These are phyloP conservation scores for Pythium sukuiense DNA, from an alignment of 352 stramenopile species.

Conservation along the genomic window DNA sequence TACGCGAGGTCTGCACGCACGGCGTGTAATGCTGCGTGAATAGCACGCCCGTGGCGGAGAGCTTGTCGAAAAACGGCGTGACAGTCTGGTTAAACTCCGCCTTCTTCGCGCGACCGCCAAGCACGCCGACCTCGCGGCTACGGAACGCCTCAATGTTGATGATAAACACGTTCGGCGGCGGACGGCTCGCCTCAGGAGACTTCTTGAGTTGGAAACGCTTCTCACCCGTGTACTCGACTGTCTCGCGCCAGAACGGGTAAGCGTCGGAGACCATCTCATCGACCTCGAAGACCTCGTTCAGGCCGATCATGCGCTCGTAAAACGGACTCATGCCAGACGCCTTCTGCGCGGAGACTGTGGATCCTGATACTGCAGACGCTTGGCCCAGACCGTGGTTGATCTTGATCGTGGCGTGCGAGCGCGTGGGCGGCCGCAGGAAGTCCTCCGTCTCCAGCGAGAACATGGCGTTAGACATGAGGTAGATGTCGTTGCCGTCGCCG, in stretches of 20 bases:
- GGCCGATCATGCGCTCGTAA: slow-evolving; percentile 6
- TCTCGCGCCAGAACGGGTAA: slow-evolving; percentile 21
- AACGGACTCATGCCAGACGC: background rate
- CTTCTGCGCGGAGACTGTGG: too few relatives aligned
- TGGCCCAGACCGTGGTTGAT: background rate
- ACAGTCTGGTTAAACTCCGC: slow-evolving; percentile 12
- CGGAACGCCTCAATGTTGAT: slow-evolving; percentile 23
- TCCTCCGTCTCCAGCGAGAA: slow-evolving; percentile 19
- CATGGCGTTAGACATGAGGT: slow-evolving; percentile 23
- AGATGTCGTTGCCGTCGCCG: slow-evolving; percentile 20
- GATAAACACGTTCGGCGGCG: slow-evolving; percentile 17
- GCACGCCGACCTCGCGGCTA: slow-evolving; percentile 15
- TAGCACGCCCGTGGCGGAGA: slow-evolving; percentile 1
- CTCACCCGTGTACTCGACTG: slow-evolving; percentile 13
- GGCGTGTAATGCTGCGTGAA: slow-evolving; percentile 23
- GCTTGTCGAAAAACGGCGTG: slow-evolving; percentile 19
- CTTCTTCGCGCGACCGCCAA: slow-evolving; percentile 10
- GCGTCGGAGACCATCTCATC: background rate
- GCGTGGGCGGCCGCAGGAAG: slow-evolving; percentile 6
- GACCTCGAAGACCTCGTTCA: background rate
- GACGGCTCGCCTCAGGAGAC: background rate
- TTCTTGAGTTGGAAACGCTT: slow-evolving; percentile 15
- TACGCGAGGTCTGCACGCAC: slow-evolving; percentile 20
- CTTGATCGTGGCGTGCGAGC: background rate
- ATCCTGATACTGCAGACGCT: background rate